Conservation (phyloP, 345 rosid species). For the Hibiscus mutabilis region DNA sequence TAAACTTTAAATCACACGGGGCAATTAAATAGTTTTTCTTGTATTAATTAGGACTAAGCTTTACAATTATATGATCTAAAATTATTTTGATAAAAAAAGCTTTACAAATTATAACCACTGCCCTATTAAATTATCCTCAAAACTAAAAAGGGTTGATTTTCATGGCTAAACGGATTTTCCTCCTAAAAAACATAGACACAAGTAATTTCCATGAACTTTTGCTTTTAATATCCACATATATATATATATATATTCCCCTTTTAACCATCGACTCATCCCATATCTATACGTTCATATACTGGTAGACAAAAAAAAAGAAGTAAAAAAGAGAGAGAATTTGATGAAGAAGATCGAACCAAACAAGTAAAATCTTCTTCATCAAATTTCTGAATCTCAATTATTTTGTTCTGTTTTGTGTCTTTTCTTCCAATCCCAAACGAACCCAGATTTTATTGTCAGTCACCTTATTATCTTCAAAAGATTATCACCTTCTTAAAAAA, state of each 20-base stretch:
- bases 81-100: no score
- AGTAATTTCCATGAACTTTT: neutral
- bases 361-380: neutral
- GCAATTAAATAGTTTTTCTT: no score
- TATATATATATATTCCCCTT: neutral
- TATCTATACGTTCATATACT: neutral
- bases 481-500: conserved; percentile 15
- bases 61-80: no score
- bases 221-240: conserved; percentile 5
- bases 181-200: no score
- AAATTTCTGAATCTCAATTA: neutral
- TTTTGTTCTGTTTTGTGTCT: neutral
- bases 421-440: neutral
- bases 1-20: no score
- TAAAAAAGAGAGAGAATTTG: neutral
- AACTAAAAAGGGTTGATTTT: neutral
- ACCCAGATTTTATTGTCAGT: conserved; percentile 6
- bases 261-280: neutral
- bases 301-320: neutral
- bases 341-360: neutral
- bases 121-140: neutral
- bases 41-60: no score
- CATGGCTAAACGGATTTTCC: no score
- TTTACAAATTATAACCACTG: no score
- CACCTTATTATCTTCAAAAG: conserved; percentile 4